Conservation (phyloP, 371 early-diverging fungal genomes). For the Syncephalis plumigaleata region DNA sequence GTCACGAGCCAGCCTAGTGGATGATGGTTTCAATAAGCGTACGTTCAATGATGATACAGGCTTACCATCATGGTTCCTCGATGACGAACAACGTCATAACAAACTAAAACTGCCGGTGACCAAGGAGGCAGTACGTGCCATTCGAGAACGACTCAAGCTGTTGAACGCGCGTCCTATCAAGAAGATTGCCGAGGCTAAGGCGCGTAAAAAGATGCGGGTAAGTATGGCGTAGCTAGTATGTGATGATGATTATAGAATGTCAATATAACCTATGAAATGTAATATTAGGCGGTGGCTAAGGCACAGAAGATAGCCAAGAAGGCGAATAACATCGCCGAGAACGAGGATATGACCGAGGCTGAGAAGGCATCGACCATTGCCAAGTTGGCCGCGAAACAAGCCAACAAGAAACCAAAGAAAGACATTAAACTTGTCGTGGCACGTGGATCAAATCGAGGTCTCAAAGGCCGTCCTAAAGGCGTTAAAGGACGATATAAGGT, state of each 20-base stretch:
- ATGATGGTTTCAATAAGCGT: slow-evolving; percentile 79
- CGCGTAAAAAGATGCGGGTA: slow-evolving; percentile 73
- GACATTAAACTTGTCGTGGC: slow-evolving; percentile 84
- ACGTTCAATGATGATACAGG: slow-evolving; percentile 71
- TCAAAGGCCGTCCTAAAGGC: slow-evolving; percentile 89
- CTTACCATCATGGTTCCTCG: slow-evolving; percentile 83
- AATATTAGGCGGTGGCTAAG: slow-evolving; percentile 32
- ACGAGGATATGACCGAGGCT: slow-evolving; percentile 77
- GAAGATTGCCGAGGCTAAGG: slow-evolving; percentile 97
- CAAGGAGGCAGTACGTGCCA: slow-evolving; percentile 81
- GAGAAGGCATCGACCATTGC: slow-evolving; percentile 69
- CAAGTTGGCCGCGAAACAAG: slow-evolving; percentile 45
- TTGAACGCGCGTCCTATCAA: slow-evolving; percentile 93
- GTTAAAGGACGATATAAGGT: slow-evolving; percentile 85
- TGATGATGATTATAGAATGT: too few species aligned
- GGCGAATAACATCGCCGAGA: slow-evolving; percentile 68
- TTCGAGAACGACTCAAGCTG: slow-evolving; percentile 61
- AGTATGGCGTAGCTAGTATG: slow-evolving; percentile 9
- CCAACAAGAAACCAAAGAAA: slow-evolving; percentile 52
- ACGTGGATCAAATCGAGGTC: slow-evolving; percentile 59
- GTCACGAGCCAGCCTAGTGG: slow-evolving; percentile 58
- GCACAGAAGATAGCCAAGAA: slow-evolving; percentile 74
- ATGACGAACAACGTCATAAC: slow-evolving; percentile 81
- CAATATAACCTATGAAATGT: not conserved
- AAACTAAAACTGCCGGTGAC: slow-evolving; percentile 78